Evolutionary conservation across 345 rosid genomes (phyloP), one percentile per base, ranked within the genome.

Genomic region (Draba incana): DNA sequence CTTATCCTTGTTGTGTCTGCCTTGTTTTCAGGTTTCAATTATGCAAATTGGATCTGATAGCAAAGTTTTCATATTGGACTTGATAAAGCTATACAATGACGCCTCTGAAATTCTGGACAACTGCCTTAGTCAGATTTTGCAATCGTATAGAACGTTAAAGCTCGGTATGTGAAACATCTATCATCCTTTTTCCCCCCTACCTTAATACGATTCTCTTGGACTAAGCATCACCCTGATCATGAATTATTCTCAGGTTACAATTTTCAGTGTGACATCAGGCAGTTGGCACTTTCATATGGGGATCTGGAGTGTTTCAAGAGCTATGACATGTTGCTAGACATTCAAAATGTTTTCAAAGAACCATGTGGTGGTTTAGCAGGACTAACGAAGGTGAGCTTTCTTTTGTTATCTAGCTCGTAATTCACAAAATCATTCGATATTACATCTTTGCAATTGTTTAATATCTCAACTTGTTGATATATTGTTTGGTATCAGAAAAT

Each of bases 31-130:
- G 99, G 99, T 93, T 76, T 88, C 99, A 61, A 87, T 93, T 52
- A 82, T 93, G 89, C 98, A 93, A 82, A 84, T 93, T 75, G 92
- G 96, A 71, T 79, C 90, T 16, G 87, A 83, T 56, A 83, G 62
- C 80, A 81, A 66, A 75, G 84, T 85, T 70, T 93, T 87, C 85
- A 76, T 93, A 78, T 74, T 93, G 68, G 97, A 93, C 86, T 81
- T 93, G 84, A 84, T 93, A 74, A 90, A 87, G 83, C 82, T 90
- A 67, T 85, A 76, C 62, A 65, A 71, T 72, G 91, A 90, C 3
- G 87, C 71, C 45, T 90, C 94, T 62, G 82, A 76, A 75, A 63
- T 61, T 59, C 73, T 94, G 35, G 89, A 94, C 71, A 76, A 66
- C 74, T 84, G 95, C 77, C 84, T 94, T 62, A 59, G 81, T 66